Evolutionary conservation across 352 stramenopile genomes (phyloP), one percentile per base, ranked within the genome.

Genomic region (Thalassiosira exigua): DNA sequence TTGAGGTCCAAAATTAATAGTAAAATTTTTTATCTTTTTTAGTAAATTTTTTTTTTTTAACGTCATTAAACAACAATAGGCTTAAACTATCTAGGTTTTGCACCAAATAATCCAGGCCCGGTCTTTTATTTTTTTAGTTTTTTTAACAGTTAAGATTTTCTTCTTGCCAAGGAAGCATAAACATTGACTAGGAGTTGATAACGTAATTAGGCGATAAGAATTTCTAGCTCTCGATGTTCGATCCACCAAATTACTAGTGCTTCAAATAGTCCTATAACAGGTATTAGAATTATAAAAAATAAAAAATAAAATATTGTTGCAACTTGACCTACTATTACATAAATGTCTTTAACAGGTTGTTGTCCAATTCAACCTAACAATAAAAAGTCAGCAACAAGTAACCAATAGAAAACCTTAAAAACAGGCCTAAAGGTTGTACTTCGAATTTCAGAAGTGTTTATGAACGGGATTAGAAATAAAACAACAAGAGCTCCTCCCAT

Each of bases 21-120:
- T 91, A 87, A 91, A 90, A 84, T 86, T 88, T 81, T 91, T 79
- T 76, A 70, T 82, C 72, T 82, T 85, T 82, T 69, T 75, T 76
- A 58, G 75, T 69, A 73, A 76, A 82, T 82, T 57, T 74, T 42
- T 82, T 85, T 85, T 77, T 81, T 86, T 78, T 75, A 82, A 76
- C 66, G 52, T 61, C 58, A 80, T 78, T 52, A 64, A 14, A 54
- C 50, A 56, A 64, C 36, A 60, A 60, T 69, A 64, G 69, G 33
- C 83, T 88, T 82, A 39, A 78, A 65, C 69, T 66, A 61, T 79
- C 73, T 59, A 48, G 11, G 11, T 48, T 48, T 48, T 48, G 11
- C n/a, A 48, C 11, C n/a, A 48, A 48, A 48, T 48, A 69, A 52
- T 86, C 29, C n/a, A n/a, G n/a, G n/a, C n/a, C n/a, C n/a, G n/a